These are phyloP conservation scores for Teunomyces pallodes DNA, from an alignment of 805 yeast species.

Conservation along the genomic window DNA sequence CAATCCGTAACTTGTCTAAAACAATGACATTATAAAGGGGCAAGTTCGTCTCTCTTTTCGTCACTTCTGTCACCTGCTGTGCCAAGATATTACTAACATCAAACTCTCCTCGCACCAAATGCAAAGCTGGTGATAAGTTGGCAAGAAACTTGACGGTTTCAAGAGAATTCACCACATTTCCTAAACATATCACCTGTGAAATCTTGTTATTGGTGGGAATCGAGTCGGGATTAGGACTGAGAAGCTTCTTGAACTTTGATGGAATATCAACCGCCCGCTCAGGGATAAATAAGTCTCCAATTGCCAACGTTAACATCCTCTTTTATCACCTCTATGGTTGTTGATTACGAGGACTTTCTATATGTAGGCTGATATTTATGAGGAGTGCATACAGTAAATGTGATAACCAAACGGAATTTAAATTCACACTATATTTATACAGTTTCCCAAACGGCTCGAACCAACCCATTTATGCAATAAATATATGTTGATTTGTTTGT, in stretches of 20 bases:
- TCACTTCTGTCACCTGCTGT: conserved; percentile 26
- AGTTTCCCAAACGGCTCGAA: too few species aligned
- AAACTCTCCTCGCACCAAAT: conserved; percentile 78
- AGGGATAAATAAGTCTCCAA: conserved; percentile 90
- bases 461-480: too few species aligned
- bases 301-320: conserved; percentile 54
- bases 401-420: too few species aligned
- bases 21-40: conserved; percentile 66
- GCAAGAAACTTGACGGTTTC: conserved; percentile 63
- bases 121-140: conserved; percentile 67
- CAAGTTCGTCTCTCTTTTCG: conserved; percentile 21
- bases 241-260: conserved; percentile 63
- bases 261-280: conserved; percentile 71
- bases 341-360: background rate
- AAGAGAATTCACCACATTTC: conserved; percentile 72
- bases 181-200: conserved; percentile 79
- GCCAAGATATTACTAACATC: conserved; percentile 49
- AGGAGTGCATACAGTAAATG: background rate
- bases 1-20: conserved; percentile 72
- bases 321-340: background rate
- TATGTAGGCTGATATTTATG: background rate
- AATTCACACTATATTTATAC: too few species aligned
- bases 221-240: conserved; percentile 58
- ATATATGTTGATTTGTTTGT: too few species aligned
- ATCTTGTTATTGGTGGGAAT: conserved; percentile 57